A percentile compares a stretch with the other conserved stretches of the same genome.
These are phyloP conservation scores for Candida sanyaensis DNA, from an alignment of 1,139 yeast species.

Conservation along the genomic window DNA sequence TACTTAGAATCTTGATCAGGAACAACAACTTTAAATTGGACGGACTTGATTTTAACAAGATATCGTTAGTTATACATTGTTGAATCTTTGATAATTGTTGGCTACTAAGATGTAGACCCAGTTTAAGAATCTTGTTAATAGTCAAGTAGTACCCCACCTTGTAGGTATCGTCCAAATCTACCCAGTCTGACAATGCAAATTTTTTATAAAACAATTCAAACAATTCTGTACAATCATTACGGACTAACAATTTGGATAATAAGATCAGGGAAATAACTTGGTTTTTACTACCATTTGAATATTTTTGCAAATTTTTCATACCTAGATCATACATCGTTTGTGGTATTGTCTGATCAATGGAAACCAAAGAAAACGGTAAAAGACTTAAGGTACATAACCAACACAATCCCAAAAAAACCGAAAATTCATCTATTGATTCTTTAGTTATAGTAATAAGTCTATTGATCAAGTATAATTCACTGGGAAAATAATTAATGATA, in stretches of 20 bases:
- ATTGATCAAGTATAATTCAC: conserved; percentile 55
- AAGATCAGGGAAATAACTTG: conserved; percentile 37
- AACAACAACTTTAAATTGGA: conserved; percentile 29
- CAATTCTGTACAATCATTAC: conserved; percentile 28
- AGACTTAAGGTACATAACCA: conserved; percentile 74
- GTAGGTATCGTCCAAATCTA: conserved; percentile 14
- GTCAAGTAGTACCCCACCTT: conserved; percentile 42
- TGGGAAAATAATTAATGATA: conserved; percentile 57
- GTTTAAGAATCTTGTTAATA: conserved; percentile 38
- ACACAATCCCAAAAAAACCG: conserved; percentile 57
- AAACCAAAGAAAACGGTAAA: conserved; percentile 66
- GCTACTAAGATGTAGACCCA: conserved; percentile 12
- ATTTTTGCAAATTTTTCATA: conserved; percentile 22
- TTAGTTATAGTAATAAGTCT: conserved; percentile 27
- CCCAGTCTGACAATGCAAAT: conserved; percentile 17
- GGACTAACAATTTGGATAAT: conserved; percentile 35
- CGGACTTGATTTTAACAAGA: conserved; percentile 10
- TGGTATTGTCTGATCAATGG: conserved; percentile 37
- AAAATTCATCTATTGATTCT: conserved; percentile 47
- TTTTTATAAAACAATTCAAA: conserved; percentile 22
- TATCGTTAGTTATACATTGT: conserved; percentile 15
- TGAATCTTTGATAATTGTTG: conserved; percentile 18
- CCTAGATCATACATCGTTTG: conserved; percentile 36
- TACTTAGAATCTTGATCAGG: conserved; percentile 36
- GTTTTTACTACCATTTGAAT: conserved; percentile 30